Evolutionary conservation across 345 rosid species (phyloP).

Genomic region (Turritis glabra): DNA sequence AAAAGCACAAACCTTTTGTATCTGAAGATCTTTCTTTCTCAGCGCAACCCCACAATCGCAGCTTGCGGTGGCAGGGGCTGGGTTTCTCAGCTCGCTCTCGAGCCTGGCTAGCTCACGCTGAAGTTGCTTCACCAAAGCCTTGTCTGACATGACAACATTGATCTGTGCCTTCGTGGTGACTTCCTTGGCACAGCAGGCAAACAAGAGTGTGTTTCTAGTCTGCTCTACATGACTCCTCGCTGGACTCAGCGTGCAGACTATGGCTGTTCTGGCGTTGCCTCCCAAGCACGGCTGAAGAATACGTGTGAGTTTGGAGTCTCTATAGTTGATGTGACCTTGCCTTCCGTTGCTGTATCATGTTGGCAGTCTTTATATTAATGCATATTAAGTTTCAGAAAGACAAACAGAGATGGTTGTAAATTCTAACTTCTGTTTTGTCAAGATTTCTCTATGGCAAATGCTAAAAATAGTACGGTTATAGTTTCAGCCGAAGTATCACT

Average conservation of each 20-base stretch:
- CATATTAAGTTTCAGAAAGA: constrained; percentile 24
- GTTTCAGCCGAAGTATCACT: background rate
- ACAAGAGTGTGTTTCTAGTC: constrained; percentile 93
- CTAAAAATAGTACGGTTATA: background rate
- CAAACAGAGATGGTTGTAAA: constrained; percentile 11
- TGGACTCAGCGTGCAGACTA: constrained; percentile 95
- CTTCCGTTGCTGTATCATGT: constrained; percentile 75
- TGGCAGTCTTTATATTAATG: constrained; percentile 15
- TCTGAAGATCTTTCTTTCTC: constrained; percentile 88
- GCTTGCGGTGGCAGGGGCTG: constrained; percentile 56
- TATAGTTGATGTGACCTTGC: constrained; percentile 88
- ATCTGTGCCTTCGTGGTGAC: constrained; percentile 95
- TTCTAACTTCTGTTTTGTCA: background rate
- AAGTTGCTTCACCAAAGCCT: constrained; percentile 94
- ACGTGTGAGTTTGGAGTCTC: constrained; percentile 97
- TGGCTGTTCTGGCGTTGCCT: constrained; percentile 97
- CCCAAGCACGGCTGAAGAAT: constrained; percentile 94
- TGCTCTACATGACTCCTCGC: constrained; percentile 97
- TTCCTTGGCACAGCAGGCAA: constrained; percentile 98
- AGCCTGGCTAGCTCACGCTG: constrained; percentile 90
- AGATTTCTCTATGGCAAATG: background rate
- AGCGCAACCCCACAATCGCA: constrained; percentile 63
- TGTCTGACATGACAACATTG: constrained; percentile 98
- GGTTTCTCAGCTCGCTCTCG: constrained; percentile 84
- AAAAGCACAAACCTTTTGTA: constrained; percentile 66